These are phyloP conservation scores for Floccularia luteovirens DNA, from an alignment of 768 basidiomycete species.

Conservation along the genomic window DNA sequence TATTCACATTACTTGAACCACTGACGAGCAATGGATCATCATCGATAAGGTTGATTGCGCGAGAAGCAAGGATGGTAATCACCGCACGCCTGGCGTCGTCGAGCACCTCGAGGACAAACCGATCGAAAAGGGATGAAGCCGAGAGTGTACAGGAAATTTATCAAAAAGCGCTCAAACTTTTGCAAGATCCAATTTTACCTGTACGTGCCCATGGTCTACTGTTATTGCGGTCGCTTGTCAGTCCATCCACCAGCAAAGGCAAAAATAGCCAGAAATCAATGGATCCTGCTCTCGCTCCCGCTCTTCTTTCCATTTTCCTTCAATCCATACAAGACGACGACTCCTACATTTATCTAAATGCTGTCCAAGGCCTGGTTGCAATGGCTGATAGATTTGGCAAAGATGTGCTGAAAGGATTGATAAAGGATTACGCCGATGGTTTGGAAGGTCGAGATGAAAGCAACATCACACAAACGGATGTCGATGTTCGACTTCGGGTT, in stretches of 20 bases:
- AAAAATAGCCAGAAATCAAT: slow-evolving; percentile 16
- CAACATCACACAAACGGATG: slow-evolving; percentile 46
- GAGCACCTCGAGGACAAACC: slow-evolving; percentile 22
- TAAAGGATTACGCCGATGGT: slow-evolving; percentile 57
- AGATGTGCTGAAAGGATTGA: slow-evolving; percentile 59
- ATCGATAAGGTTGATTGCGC: slow-evolving; percentile 47
- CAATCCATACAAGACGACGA: slow-evolving; percentile 86
- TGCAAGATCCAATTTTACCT: slow-evolving; percentile 89
- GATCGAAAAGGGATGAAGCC: slow-evolving; percentile 24
- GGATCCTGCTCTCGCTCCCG: slow-evolving; percentile 66
- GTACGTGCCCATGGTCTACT: slow-evolving; percentile 91
- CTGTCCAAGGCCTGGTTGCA: slow-evolving; percentile 81
- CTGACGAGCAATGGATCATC: slow-evolving; percentile 40
- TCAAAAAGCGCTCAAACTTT: slow-evolving; percentile 78
- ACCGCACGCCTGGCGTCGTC: slow-evolving; percentile 69
- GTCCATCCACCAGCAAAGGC: slow-evolving; percentile 18
- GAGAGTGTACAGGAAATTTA: slow-evolving; percentile 61
- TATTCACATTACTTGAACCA: slow-evolving; percentile 58
- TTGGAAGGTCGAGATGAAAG: slow-evolving; percentile 41
- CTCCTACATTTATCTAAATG: slow-evolving; percentile 92
- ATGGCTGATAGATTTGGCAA: slow-evolving; percentile 76
- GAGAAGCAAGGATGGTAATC: slow-evolving; percentile 80
- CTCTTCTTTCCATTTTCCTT: slow-evolving; percentile 82
- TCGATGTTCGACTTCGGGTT: slow-evolving; percentile 68
- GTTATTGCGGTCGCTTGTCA: slow-evolving; percentile 72